Percentiles rank a stretch among this genome's conserved stretches.
Evolutionary conservation across 805 yeast genomes (phyloP).

Genomic region (Zygosaccharomyces rouxii): DNA sequence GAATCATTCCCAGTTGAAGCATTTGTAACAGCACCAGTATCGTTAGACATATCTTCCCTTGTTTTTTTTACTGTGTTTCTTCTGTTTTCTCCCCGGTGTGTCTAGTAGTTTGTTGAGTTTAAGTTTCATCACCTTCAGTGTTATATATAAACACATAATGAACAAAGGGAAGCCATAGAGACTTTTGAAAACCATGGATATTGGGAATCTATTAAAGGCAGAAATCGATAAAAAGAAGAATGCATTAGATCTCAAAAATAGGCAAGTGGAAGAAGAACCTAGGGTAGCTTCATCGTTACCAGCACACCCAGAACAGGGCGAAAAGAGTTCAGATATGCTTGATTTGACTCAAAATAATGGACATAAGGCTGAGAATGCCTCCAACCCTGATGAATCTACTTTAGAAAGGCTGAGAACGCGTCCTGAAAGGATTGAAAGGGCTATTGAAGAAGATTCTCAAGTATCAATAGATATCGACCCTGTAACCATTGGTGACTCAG

Average conservation of each 20-base stretch:
- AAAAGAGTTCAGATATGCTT: background rate
- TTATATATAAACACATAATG: background rate
- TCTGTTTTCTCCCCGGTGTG: background rate
- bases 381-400: background rate
- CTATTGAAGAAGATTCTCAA: conserved; percentile 13
- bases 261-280: conserved; percentile 1
- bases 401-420: conserved; percentile 13
- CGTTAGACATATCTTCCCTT: background rate
- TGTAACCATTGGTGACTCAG: conserved; percentile 41
- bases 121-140: background rate
- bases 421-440: conserved; percentile 11
- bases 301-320: background rate
- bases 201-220: conserved; percentile 40
- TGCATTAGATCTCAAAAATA: conserved; percentile 12
- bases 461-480: conserved; percentile 29
- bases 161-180: background rate
- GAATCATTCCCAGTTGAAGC: conserved; percentile 19
- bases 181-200: conserved; percentile 31
- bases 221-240: conserved; percentile 47
- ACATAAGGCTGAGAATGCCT: background rate
- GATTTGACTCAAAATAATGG: background rate
- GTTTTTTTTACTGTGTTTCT: background rate
- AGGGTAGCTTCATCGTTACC: background rate
- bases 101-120: background rate
- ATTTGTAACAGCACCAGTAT: conserved; percentile 1